Base-by-base conservation (phyloP, 495 filamentous ascomycete genomes). In the Sporormia fimetaria region DNA sequence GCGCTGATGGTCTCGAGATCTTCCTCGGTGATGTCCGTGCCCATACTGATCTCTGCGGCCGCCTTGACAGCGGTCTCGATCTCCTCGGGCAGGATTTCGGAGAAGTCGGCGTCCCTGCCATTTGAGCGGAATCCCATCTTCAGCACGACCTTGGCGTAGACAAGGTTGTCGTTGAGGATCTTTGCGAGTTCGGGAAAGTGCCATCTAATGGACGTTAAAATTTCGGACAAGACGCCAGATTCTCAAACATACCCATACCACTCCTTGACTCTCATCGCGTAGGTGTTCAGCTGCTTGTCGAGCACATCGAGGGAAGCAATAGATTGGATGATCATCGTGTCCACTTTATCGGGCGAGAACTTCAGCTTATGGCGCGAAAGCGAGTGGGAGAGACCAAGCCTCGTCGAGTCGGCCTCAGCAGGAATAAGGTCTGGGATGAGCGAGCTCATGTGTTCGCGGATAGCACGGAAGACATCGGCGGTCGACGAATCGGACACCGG, bases 211-310 rank as follows among this genome's bases (percentile, higher is more conserved):
- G n/a, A n/a, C n/a, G n/a, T n/a, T n/a, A n/a, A n/a, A n/a, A n/a
- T n/a, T n/a, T n/a, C n/a, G n/a, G n/a, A n/a, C n/a, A n/a, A n/a
- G n/a, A n/a, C n/a, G n/a, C n/a, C n/a, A n/a, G n/a, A n/a, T n/a
- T n/a, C n/a, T n/a, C n/a, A n/a, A n/a, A n/a, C n/a, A n/a, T n/a
- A n/a, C 42, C 90, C 90, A 55, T 99, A 99, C 90, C 90, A 99
- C 64, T 99, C 90, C 76, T 94, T 95, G 36, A 95, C 87, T 57
- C 90, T 71, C 90, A 99, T 99, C 51, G 90, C 92, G 56, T 94
- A 95, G 49, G 79, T 88, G 66, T 99, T 99, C 34, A 99, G 67
- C 62, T 99, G 92, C 70, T 99, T 99, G 69, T 99, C 90, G 27
- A 96, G 66, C 51, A 96, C 90, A 60, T 99, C 90, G 16, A 99